phyloP scores from a whole-genome alignment of 2,329 filamentous ascomycete species.

The Claviceps humidiphila region DNA sequence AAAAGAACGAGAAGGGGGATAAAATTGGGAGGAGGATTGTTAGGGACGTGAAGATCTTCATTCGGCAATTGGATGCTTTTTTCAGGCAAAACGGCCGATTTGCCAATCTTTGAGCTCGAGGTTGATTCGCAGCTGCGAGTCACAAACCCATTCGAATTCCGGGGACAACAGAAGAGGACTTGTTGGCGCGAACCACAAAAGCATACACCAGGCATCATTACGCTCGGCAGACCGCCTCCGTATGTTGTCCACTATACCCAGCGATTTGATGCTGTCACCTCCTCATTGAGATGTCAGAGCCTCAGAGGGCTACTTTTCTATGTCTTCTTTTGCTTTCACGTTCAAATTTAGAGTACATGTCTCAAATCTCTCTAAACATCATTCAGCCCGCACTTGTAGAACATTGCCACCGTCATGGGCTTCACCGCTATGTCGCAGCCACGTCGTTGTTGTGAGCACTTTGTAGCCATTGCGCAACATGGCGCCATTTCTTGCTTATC shows the following conservation, averaged over 20 bases:
- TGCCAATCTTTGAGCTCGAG: neutral
- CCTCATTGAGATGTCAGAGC: neutral
- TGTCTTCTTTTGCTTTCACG: neutral
- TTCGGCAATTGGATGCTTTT: neutral
- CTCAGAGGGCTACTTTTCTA: neutral
- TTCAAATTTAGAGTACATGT: neutral
- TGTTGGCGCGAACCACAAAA: neutral
- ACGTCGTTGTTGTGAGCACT: neutral
- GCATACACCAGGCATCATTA: neutral
- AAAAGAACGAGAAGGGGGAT: neutral
- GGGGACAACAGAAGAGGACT: neutral
- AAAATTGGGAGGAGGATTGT: neutral
- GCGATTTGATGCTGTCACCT: neutral
- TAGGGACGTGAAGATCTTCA: no score
- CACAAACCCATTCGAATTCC: neutral
- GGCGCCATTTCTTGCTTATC: neutral
- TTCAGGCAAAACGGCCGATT: neutral
- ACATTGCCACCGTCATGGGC: neutral
- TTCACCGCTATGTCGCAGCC: neutral
- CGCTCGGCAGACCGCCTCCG: neutral
- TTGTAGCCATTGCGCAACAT: neutral
- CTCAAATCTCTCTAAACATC: neutral
- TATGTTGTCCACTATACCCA: neutral
- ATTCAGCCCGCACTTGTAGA: neutral
- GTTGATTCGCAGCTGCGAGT: neutral